phyloP scores from a whole-genome alignment of 441 rosid genomes.

The Mallotus japonicus region DNA sequence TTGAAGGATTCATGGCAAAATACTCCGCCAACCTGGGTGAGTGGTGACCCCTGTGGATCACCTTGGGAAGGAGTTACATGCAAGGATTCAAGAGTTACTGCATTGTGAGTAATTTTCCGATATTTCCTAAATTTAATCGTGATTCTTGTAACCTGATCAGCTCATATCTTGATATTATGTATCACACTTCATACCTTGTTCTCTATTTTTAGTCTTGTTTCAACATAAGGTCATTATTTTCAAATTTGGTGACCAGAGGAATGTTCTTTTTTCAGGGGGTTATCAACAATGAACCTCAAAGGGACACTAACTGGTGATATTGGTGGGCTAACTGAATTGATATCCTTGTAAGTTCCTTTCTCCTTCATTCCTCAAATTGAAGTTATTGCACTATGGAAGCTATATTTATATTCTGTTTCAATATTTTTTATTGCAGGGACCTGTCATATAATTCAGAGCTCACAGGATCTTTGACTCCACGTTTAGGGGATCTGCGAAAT shows the following conservation, averaged over 20 bases:
- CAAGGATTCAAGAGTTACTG: constrained; percentile 61
- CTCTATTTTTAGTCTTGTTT: too few relatives aligned
- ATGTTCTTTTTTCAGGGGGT: constrained; percentile 40
- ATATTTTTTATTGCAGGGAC: constrained; percentile 54
- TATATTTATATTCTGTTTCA: too few relatives aligned
- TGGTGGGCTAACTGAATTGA: constrained; percentile 70
- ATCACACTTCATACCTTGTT: not conserved
- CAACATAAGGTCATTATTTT: too few relatives aligned
- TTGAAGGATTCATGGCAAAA: constrained; percentile 70
- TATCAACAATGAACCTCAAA: constrained; percentile 74
- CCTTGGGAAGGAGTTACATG: constrained; percentile 93
- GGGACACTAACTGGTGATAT: constrained; percentile 86
- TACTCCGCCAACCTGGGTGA: constrained; percentile 73
- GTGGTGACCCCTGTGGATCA: constrained; percentile 73
- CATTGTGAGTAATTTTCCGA: constrained; percentile 51
- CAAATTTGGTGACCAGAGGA: too few relatives aligned
- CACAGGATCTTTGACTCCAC: constrained; percentile 65
- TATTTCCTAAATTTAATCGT: not conserved
- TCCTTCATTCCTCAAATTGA: not conserved
- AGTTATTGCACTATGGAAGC: not conserved
- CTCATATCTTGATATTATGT: not conserved
- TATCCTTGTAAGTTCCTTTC: constrained; percentile 68
- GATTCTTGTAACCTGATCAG: too few relatives aligned
- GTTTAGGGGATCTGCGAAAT: constrained; percentile 68
- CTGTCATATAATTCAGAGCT: constrained; percentile 75